phyloP scores from a whole-genome alignment of 371 early-diverging fungal species.

The Mucor ambiguus region DNA sequence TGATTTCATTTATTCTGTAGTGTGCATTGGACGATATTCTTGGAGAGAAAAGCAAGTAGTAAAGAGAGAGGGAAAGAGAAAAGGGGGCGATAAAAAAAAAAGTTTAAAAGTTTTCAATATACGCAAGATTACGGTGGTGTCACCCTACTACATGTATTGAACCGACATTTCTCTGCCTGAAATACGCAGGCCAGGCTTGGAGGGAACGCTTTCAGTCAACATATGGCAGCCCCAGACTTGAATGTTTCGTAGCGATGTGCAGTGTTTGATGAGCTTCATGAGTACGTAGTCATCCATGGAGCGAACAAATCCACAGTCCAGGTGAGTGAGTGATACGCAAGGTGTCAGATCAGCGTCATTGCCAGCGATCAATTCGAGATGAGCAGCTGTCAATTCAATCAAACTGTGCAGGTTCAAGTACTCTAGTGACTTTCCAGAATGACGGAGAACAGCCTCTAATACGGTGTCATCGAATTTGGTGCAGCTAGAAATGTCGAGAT shows the following conservation, averaged over 20 bases:
- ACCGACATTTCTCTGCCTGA: conserved; percentile 10
- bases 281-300: conserved; percentile 73
- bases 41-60: background rate
- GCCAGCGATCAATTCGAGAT: conserved; percentile 50
- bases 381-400: conserved; percentile 61
- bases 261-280: conserved; percentile 47
- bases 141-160: background rate
- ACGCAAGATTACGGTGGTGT: background rate
- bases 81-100: background rate
- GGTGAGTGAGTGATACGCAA: conserved; percentile 47
- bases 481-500: conserved; percentile 59
- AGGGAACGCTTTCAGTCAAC: background rate
- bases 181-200: background rate
- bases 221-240: conserved; percentile 74
- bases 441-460: conserved; percentile 57
- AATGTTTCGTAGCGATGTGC: conserved; percentile 51
- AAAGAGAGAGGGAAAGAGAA: background rate
- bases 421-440: conserved; percentile 60
- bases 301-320: conserved; percentile 78
- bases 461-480: conserved; percentile 59
- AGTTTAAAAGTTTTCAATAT: background rate
- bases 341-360: conserved; percentile 9
- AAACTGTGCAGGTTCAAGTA: conserved; percentile 72
- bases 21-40: background rate
- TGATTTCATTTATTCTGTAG: conserved; percentile 1